These are phyloP conservation scores for Fraxinus anomala DNA, from an alignment of 257 asterid genomes.

Conservation along the genomic window DNA sequence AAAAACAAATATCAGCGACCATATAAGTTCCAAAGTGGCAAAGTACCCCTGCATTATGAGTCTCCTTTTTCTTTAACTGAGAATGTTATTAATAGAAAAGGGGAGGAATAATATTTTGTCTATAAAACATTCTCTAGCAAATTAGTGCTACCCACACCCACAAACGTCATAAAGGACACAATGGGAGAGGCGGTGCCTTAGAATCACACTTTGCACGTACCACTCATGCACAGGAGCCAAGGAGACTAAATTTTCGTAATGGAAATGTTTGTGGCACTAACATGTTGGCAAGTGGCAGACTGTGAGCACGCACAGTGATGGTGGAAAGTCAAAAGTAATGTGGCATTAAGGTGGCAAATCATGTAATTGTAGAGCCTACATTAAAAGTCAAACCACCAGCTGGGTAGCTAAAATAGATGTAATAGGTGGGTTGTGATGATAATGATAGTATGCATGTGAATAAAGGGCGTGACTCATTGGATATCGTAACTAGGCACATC, in stretches of 20 bases:
- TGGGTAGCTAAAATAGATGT: background rate
- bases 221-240: background rate
- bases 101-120: background rate
- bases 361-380: background rate
- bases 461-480: background rate
- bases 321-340: background rate
- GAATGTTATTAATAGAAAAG: background rate
- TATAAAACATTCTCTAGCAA: background rate
- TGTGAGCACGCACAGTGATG: background rate
- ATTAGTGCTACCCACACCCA: background rate
- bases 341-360: background rate
- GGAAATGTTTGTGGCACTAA: background rate
- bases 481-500: background rate
- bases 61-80: background rate
- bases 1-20: background rate
- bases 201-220: background rate
- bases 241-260: background rate
- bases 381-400: background rate
- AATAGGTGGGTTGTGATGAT: background rate
- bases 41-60: background rate
- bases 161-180: background rate
- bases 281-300: slow-evolving; percentile 2
- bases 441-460: background rate
- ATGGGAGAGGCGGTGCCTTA: background rate
- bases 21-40: background rate